These are phyloP conservation scores for Apodospora peruviana DNA, from an alignment of 495 filamentous ascomycete species.

Conservation along the genomic window DNA sequence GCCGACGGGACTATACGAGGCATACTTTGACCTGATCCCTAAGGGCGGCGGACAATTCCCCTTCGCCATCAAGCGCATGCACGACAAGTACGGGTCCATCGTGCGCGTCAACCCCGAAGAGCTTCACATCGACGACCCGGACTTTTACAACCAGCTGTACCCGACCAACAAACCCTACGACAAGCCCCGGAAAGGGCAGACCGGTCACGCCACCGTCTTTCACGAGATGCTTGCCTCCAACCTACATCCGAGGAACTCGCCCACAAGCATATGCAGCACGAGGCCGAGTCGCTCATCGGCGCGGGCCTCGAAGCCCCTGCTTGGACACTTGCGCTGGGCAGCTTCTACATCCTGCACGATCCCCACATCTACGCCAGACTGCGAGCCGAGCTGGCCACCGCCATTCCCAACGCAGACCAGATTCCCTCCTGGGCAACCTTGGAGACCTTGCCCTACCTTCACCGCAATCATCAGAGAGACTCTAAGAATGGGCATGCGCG, in stretches of 20 bases:
- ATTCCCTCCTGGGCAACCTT: neutral
- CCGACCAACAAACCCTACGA: constrained; percentile 22
- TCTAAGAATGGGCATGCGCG: neutral
- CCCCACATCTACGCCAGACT: neutral
- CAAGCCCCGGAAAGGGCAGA: constrained; percentile 19
- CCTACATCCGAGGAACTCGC: constrained; percentile 18
- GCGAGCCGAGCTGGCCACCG: neutral
- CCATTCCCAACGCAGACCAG: neutral
- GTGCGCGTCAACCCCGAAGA: constrained; percentile 50
- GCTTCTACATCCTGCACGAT: neutral
- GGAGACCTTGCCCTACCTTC: neutral
- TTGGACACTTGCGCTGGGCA: neutral
- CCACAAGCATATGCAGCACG: neutral
- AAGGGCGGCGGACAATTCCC: constrained; percentile 2
- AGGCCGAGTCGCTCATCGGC: neutral
- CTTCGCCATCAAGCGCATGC: constrained; percentile 3
- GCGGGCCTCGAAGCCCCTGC: neutral
- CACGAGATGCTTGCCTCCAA: constrained; percentile 23
- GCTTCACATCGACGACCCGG: constrained; percentile 28
- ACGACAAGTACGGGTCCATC: constrained; percentile 30
- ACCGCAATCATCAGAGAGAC: neutral
- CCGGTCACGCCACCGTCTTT: constrained; percentile 15
- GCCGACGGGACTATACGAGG: constrained; percentile 38
- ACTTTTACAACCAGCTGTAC: constrained; percentile 20
- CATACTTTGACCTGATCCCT: constrained; percentile 26